Percentiles rank a stretch among this genome's conserved stretches.
phyloP scores from a whole-genome alignment of 2,329 filamentous ascomycete species.

The Botrytis aclada region DNA sequence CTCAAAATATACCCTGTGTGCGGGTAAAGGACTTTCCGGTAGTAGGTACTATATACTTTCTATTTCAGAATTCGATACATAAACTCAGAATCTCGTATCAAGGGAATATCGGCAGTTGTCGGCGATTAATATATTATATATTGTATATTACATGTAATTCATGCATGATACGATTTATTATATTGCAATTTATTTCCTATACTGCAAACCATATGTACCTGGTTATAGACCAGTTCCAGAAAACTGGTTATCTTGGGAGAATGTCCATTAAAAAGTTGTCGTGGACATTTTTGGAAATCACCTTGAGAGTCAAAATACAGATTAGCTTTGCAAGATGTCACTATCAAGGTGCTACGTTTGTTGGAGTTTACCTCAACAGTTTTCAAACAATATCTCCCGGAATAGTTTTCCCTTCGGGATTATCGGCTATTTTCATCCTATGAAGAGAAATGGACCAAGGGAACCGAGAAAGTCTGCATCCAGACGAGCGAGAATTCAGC shows the following conservation, averaged over 20 bases:
- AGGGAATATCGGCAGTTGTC: slow-evolving; percentile 17
- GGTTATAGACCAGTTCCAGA: slow-evolving; percentile 16
- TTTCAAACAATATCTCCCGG: neutral
- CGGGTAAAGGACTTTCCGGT: slow-evolving; percentile 15
- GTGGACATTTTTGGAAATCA: neutral
- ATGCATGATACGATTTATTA: slow-evolving; percentile 20
- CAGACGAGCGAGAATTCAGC: slow-evolving; percentile 12
- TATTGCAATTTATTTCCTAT: slow-evolving; percentile 20
- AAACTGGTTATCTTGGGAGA: slow-evolving; percentile 19
- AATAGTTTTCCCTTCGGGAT: neutral
- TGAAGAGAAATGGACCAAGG: neutral
- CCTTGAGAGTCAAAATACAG: neutral
- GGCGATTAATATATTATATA: slow-evolving; percentile 24
- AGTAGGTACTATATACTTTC: slow-evolving; percentile 20
- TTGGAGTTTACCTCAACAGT: neutral
- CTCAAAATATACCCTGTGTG: slow-evolving; percentile 12
- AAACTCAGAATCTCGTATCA: slow-evolving; percentile 1
- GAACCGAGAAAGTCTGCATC: slow-evolving; percentile 1
- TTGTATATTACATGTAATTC: slow-evolving; percentile 15
- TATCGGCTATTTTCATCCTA: slow-evolving; percentile 15
- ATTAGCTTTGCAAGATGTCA: neutral
- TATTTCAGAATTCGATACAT: slow-evolving; percentile 1
- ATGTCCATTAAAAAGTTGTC: slow-evolving; percentile 3
- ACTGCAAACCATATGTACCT: slow-evolving; percentile 22
- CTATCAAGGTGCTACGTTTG: neutral